These are phyloP conservation scores for Rhytidiadelphus loreus DNA, from an alignment of 225 moss, liverwort and hornwort genomes.

Conservation along the genomic window DNA sequence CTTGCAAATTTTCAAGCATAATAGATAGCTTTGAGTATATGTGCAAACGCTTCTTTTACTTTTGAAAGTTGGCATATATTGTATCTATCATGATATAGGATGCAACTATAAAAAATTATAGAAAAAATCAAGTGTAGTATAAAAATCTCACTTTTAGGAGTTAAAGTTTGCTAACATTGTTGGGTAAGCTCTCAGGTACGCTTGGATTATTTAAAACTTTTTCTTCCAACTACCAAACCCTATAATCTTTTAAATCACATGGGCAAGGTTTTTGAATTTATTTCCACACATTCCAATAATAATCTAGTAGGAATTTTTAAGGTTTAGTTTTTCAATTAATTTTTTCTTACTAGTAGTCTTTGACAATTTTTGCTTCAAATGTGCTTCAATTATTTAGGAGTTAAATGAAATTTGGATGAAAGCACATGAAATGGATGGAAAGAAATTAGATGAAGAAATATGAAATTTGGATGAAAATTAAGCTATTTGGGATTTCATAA, in stretches of 20 bases:
- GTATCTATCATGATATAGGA: not conserved
- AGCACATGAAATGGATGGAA: not conserved
- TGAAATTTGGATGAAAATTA: not conserved
- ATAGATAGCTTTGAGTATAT: fast-evolving
- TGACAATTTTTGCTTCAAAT: not conserved
- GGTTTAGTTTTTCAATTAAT: not conserved
- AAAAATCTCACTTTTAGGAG: not conserved
- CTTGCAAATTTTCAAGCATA: fast-evolving
- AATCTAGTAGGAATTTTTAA: not conserved
- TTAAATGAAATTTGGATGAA: not conserved
- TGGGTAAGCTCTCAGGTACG: no score
- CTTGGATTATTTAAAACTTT: not conserved
- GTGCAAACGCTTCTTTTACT: not conserved
- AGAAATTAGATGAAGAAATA: not conserved
- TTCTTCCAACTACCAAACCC: not conserved
- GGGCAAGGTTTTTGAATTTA: not conserved
- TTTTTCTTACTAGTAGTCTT: not conserved
- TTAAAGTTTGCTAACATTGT: not conserved
- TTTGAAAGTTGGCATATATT: not conserved
- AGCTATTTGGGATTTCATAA: not conserved
- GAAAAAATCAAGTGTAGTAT: not conserved
- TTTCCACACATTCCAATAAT: not conserved
- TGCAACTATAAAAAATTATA: not conserved
- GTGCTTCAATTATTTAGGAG: fast-evolving
- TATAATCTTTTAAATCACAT: not conserved